These are phyloP conservation scores for Symbiodinium pilosum DNA, from an alignment of 73 alveolate genomes.

Conservation along the genomic window DNA sequence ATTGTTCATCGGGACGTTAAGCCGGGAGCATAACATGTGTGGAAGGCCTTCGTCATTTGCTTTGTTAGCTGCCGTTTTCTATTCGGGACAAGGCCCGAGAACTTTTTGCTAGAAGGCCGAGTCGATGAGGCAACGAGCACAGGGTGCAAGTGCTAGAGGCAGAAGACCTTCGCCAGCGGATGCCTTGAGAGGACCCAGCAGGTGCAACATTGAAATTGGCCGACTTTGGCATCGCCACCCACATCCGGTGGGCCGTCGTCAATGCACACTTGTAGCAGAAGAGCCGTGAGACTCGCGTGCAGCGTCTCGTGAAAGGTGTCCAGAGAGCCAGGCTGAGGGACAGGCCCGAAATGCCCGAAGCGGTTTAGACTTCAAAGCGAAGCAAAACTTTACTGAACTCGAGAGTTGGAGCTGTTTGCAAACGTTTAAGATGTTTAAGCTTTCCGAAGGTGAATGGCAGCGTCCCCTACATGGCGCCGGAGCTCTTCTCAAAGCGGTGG, in stretches of 20 bases:
- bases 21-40: not conserved
- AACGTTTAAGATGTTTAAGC: not conserved
- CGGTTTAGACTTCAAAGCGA: not conserved
- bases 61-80: not conserved
- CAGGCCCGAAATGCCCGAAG: constrained; percentile 45
- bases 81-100: constrained; percentile 95
- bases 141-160: not conserved
- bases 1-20: constrained; percentile 97
- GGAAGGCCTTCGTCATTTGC: not conserved
- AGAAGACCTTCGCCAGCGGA: not conserved
- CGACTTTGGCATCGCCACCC: constrained; percentile 91
- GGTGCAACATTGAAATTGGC: constrained; percentile 61
- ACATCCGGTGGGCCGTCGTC: constrained; percentile 45
- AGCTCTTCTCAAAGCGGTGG: constrained; percentile 87
- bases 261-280: not conserved
- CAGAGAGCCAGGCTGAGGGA: constrained; percentile 74
- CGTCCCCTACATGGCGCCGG: constrained; percentile 92
- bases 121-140: constrained; percentile 43
- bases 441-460: not conserved
- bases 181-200: constrained; percentile 22
- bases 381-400: not conserved
- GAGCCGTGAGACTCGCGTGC: not conserved
- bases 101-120: constrained; percentile 95
- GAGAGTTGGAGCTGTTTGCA: no score
- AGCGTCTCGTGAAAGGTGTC: constrained; percentile 17